These are phyloP conservation scores for Sporopachydermia lactativora DNA, from an alignment of 805 yeast species.

Conservation along the genomic window DNA sequence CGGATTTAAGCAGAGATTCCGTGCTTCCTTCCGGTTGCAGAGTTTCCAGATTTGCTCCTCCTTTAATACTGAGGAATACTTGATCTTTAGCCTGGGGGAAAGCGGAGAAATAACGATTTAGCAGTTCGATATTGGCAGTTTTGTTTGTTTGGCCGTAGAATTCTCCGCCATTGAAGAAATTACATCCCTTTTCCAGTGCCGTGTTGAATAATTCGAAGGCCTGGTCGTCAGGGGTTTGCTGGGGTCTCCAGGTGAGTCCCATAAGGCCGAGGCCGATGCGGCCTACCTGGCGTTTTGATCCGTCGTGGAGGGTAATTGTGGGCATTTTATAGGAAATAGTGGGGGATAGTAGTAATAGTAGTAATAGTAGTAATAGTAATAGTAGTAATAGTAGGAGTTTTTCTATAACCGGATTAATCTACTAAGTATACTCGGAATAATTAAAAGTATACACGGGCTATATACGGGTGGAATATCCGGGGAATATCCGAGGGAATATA, in stretches of 20 bases:
- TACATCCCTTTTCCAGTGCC: conserved; percentile 35
- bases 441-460: too few species aligned
- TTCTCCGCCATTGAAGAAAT: conserved; percentile 60
- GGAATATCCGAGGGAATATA: too few species aligned
- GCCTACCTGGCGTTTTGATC: conserved; percentile 9
- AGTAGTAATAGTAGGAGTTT: too few species aligned
- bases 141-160: conserved; percentile 49
- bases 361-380: too few species aligned
- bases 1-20: conserved; percentile 31
- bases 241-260: conserved; percentile 62
- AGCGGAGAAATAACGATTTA: conserved; percentile 41
- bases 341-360: too few species aligned
- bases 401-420: too few species aligned
- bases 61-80: conserved; percentile 54
- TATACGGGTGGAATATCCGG: too few species aligned
- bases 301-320: background rate
- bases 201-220: conserved; percentile 40
- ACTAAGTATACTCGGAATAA: too few species aligned
- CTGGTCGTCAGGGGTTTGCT: conserved; percentile 37
- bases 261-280: conserved; percentile 60
- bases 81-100: conserved; percentile 42
- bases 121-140: conserved; percentile 36
- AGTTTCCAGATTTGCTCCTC: conserved; percentile 30
- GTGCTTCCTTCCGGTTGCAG: conserved; percentile 35
- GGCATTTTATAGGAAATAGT: too few species aligned